These are phyloP conservation scores for Drosera capensis DNA, from an alignment of 148 eudicot species.

Conservation along the genomic window DNA sequence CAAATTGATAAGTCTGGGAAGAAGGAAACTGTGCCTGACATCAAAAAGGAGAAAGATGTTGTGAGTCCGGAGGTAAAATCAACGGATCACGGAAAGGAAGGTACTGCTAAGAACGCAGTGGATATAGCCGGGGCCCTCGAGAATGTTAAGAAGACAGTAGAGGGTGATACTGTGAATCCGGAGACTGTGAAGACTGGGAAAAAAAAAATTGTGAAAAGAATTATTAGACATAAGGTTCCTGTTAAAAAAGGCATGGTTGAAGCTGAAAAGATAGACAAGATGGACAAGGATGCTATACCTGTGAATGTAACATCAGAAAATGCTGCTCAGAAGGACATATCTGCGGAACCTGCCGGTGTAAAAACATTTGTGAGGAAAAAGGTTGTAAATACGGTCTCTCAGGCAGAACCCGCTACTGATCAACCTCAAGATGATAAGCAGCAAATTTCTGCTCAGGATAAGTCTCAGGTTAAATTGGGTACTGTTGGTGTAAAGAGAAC, in stretches of 20 bases:
- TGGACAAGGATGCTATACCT: constrained; percentile 22
- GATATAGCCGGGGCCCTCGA: constrained; percentile 25
- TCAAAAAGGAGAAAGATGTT: no score
- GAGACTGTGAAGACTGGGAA: constrained; percentile 30
- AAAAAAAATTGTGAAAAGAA: constrained; percentile 60
- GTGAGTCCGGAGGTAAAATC: constrained; percentile 15
- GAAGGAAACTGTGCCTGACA: no score
- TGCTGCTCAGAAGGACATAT: constrained; percentile 24
- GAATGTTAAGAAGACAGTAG: constrained; percentile 20
- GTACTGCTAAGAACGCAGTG: constrained; percentile 15
- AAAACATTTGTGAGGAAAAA: constrained; percentile 49
- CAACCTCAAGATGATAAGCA: constrained; percentile 15
- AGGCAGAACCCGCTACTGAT: constrained; percentile 11
- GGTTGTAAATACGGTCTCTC: constrained; percentile 33
- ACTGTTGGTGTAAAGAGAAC: constrained; percentile 32
- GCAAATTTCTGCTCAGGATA: constrained; percentile 22
- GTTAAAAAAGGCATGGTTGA: constrained; percentile 26
- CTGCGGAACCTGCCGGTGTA: constrained; percentile 25
- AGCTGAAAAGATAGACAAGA: constrained; percentile 16
- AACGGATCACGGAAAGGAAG: constrained; percentile 16
- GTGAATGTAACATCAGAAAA: constrained; percentile 16
- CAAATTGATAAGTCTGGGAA: no score
- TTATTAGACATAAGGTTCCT: constrained; percentile 54
- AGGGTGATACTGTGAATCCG: constrained; percentile 11
- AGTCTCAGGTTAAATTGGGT: constrained; percentile 22